phyloP scores from a whole-genome alignment of 208 protist genomes.

The Leishmania guyanensis region DNA sequence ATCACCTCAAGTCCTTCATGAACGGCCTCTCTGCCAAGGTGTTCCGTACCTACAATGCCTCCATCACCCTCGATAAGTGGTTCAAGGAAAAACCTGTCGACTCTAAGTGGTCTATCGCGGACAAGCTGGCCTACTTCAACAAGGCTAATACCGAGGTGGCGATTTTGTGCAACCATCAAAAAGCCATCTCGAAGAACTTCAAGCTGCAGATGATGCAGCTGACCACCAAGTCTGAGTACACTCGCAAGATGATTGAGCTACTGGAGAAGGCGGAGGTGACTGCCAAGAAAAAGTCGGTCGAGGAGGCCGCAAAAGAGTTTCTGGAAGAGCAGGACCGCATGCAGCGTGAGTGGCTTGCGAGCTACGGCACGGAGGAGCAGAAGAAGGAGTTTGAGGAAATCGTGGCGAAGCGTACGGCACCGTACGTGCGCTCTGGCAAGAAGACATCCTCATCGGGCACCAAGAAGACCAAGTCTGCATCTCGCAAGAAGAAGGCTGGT shows the following conservation, averaged over 20 bases:
- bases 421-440: conserved; percentile 31
- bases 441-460: conserved; percentile 33
- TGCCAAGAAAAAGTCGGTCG: conserved; percentile 67
- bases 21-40: conserved; percentile 97
- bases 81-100: conserved; percentile 91
- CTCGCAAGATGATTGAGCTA: conserved; percentile 72
- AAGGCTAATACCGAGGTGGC: conserved; percentile 98
- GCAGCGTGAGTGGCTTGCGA: conserved; percentile 87
- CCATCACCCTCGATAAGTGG: conserved; percentile 96
- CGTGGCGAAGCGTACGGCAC: conserved; percentile 61
- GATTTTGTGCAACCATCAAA: conserved; percentile 99
- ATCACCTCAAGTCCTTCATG: conserved; percentile 98
- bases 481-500: conserved; percentile 29
- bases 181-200: conserved; percentile 94
- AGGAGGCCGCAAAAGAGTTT: conserved; percentile 83
- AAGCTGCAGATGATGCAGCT: conserved; percentile 80
- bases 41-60: conserved; percentile 99
- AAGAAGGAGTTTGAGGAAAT: conserved; percentile 86
- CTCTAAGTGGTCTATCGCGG: conserved; percentile 57
- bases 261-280: conserved; percentile 70
- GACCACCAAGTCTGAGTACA: conserved; percentile 76
- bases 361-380: conserved; percentile 89
- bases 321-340: conserved; percentile 86
- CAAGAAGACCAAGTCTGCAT: conserved; percentile 43
- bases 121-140: conserved; percentile 98